A percentile compares a stretch with the other conserved stretches of the same genome.
phyloP scores from a whole-genome alignment of 1,284 basidiomycete species.

The Apiotrichum veenhuisii region DNA sequence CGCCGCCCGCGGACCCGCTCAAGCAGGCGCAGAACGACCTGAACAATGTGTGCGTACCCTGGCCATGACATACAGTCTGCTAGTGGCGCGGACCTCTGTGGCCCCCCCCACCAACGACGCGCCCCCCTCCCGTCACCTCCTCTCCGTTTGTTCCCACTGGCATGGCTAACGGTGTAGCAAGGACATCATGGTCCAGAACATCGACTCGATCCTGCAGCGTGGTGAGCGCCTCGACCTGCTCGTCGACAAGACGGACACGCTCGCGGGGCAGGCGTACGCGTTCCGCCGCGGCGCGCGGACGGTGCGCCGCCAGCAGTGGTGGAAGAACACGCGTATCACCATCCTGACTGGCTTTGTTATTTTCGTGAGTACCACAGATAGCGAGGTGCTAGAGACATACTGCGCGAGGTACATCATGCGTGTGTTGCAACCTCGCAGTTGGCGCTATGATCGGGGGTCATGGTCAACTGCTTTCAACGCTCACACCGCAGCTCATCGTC shows the following conservation, averaged over 20 bases:
- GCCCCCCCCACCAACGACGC: too few relatives aligned
- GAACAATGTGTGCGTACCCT: constrained; percentile 67
- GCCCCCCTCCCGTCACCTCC: too few relatives aligned
- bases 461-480: too few relatives aligned
- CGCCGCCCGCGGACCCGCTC: constrained; percentile 88
- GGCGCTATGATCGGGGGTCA: too few relatives aligned
- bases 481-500: constrained; percentile 58
- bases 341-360: constrained; percentile 67
- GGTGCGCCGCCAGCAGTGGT: constrained; percentile 92
- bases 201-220: constrained; percentile 80
- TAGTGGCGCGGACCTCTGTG: too few relatives aligned
- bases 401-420: not conserved
- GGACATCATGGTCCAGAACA: constrained; percentile 96
- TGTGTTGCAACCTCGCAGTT: not conserved
- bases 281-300: constrained; percentile 86
- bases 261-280: constrained; percentile 92
- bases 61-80: too few relatives aligned
- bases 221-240: constrained; percentile 95
- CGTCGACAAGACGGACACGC: constrained; percentile 94
- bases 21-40: constrained; percentile 84
- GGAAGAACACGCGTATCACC: constrained; percentile 79
- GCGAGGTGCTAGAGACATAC: too few relatives aligned
- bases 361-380: constrained; percentile 66
- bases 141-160: too few relatives aligned
- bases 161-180: too few relatives aligned